Evolutionary conservation across 228 moss, liverwort and hornwort species (phyloP).

Genomic region (Sphagnum fallax): DNA sequence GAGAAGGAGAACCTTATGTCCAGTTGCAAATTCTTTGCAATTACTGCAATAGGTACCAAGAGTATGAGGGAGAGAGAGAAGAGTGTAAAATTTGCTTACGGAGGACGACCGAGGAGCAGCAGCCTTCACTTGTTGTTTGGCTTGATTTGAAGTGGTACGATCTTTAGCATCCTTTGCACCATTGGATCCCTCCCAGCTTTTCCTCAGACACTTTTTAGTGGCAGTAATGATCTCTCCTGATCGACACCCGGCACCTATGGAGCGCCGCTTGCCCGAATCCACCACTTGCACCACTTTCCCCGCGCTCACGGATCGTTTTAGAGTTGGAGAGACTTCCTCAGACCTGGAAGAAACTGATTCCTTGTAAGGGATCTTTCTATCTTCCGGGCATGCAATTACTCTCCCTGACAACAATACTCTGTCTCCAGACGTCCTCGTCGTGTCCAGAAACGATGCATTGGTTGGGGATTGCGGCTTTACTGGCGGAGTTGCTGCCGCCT

Average conservation of each 20-base stretch:
- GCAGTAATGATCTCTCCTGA: slow-evolving; percentile 44
- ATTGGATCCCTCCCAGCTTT: slow-evolving; percentile 94
- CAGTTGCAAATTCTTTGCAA: too few species aligned
- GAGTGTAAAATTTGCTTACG: too few species aligned
- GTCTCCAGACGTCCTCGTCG: slow-evolving; percentile 15
- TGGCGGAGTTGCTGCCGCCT: slow-evolving; percentile 54
- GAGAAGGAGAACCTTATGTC: too few species aligned
- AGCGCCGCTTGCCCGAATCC: slow-evolving; percentile 72
- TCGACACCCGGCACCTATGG: slow-evolving; percentile 41
- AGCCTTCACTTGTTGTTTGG: slow-evolving; percentile 68
- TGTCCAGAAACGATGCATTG: slow-evolving; percentile 55
- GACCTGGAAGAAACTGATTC: slow-evolving; percentile 45
- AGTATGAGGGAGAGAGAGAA: too few species aligned
- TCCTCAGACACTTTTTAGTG: slow-evolving; percentile 64
- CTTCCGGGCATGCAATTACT: slow-evolving; percentile 89
- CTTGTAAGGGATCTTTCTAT: slow-evolving; percentile 76
- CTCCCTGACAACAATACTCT: slow-evolving; percentile 42
- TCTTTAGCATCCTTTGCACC: slow-evolving; percentile 69
- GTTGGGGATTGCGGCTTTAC: slow-evolving; percentile 34
- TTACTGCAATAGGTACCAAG: too few species aligned
- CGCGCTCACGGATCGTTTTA: slow-evolving; percentile 76
- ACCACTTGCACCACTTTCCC: slow-evolving; percentile 50
- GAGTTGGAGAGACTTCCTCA: slow-evolving; percentile 46
- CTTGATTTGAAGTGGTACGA: slow-evolving; percentile 29
- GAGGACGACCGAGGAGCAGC: slow-evolving; percentile 18